Base-by-base conservation (phyloP, 352 stramenopile species). In the Phytophthora citrophthora region DNA sequence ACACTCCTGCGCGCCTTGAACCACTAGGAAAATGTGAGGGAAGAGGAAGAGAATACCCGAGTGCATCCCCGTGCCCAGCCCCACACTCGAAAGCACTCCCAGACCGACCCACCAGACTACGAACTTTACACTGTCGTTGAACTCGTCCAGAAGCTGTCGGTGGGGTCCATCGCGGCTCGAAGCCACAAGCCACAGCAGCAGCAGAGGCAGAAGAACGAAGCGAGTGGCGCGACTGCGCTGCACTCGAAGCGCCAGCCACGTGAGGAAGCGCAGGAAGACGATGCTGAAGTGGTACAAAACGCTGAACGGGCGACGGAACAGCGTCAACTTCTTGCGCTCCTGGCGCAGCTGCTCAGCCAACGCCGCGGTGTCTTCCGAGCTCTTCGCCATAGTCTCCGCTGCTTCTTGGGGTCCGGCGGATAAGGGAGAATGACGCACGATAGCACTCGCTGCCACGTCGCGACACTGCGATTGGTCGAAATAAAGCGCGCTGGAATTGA, bases 11-110 rank as follows among this genome's bases (percentile, higher is more conserved):
- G 88, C 91, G 18, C 87, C 90, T 27, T 94, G 88, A 24, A 97
- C 89, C 34, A 98, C 93, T 52, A 96, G 74, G 74, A 98, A 97
- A 50, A 98, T 98, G 74, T 98, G 94, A 36, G 94, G 94, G 76
- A 98, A 97, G 10, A 98, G 76, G 68, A 98, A 98, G 11, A 98
- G 77, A 43, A 98, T 95, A 60, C 93, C 93, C 56, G 90, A 97
- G 77, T 98, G 94, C 81, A 98, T 96, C 46, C 94, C 94, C 18
- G 89, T 97, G 56, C 94, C 94, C 32, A 98, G 86, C 7, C 94
- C 94, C n/a, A 98, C 91, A 11, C 86, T 97, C 56, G 93, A 98
- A 34, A 98, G 85, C 45, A 98, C 89, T 49, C 94, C 94, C 20
- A 98, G 86, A 1, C 93, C 91, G 46, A 98, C 79, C 94, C 94